Evolutionary conservation across 768 basidiomycete genomes (phyloP).

Genomic region (Pulveroboletus sp.): DNA sequence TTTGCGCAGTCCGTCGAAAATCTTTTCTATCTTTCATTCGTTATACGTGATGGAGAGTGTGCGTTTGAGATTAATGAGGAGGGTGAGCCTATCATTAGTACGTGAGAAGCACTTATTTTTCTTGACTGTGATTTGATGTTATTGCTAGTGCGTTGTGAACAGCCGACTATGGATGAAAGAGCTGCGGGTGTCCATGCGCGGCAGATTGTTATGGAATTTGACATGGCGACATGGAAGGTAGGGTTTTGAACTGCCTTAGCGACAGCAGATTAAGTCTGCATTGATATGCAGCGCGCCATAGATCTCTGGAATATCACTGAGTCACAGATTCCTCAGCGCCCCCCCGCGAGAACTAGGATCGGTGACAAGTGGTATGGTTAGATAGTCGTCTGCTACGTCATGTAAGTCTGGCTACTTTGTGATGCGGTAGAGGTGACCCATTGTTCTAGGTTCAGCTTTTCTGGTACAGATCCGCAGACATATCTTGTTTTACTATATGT

Average conservation of each 20-base stretch:
- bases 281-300: conserved; percentile 65
- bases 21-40: conserved; percentile 90
- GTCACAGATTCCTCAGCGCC: conserved; percentile 71
- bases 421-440: conserved; percentile 16
- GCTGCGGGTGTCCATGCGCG: conserved; percentile 60
- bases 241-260: conserved; percentile 8
- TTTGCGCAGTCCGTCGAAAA: conserved; percentile 97
- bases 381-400: conserved; percentile 3
- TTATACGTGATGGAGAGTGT: conserved; percentile 81
- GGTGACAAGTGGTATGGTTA: conserved; percentile 74
- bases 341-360: conserved; percentile 48
- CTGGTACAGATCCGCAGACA: neutral
- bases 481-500: too few species aligned
- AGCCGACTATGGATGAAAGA: conserved; percentile 62
- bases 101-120: conserved; percentile 21
- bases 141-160: conserved; percentile 54
- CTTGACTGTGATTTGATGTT: neutral
- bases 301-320: conserved; percentile 78
- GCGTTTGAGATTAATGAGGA: conserved; percentile 63
- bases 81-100: conserved; percentile 75
- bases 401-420: conserved; percentile 8
- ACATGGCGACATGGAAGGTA: conserved; percentile 87
- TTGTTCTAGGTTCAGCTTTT: neutral
- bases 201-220: conserved; percentile 90
- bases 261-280: neutral